Percentiles rank a stretch among this genome's conserved stretches.
phyloP scores from a whole-genome alignment of 2,329 filamentous ascomycete genomes.

The Stemphylium vesicarium region DNA sequence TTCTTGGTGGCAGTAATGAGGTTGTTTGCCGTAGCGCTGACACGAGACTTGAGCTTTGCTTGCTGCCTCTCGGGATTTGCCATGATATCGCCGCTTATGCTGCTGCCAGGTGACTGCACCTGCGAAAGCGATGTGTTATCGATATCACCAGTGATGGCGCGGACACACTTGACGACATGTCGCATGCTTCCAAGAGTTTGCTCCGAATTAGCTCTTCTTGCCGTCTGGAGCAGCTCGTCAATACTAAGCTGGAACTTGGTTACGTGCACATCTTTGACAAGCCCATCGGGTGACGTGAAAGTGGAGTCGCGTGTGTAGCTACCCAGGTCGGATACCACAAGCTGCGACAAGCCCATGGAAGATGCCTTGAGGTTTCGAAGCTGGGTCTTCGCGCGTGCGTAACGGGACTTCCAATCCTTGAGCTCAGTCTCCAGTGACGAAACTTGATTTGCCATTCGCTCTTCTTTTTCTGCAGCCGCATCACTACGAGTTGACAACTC shows the following conservation, averaged over 20 bases:
- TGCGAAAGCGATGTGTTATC: slow-evolving; percentile 58
- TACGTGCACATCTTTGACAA: slow-evolving; percentile 89
- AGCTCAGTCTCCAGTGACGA: slow-evolving; percentile 81
- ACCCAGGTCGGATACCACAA: slow-evolving; percentile 65
- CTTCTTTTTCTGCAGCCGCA: slow-evolving; percentile 80
- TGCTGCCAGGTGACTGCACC: slow-evolving; percentile 45
- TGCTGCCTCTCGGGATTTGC: slow-evolving; percentile 58
- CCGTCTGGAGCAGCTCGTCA: slow-evolving; percentile 83
- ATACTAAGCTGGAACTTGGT: slow-evolving; percentile 95
- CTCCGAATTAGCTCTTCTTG: slow-evolving; percentile 74
- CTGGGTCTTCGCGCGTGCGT: slow-evolving; percentile 87
- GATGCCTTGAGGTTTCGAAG: slow-evolving; percentile 80
- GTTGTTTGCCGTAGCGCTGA: slow-evolving; percentile 94
- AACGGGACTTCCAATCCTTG: slow-evolving; percentile 87
- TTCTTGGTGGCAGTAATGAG: slow-evolving; percentile 95
- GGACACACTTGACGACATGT: slow-evolving; percentile 78
- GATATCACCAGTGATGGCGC: slow-evolving; percentile 83
- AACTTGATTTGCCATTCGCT: slow-evolving; percentile 76
- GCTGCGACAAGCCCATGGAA: slow-evolving; percentile 74
- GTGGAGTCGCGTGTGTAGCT: slow-evolving; percentile 69
- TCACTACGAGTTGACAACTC: slow-evolving; percentile 80
- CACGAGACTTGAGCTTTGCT: slow-evolving; percentile 75
- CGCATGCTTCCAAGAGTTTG: slow-evolving; percentile 87
- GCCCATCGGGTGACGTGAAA: slow-evolving; percentile 73
- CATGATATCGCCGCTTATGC: slow-evolving; percentile 41